A percentile compares a stretch with the other conserved stretches of the same genome.
These are phyloP conservation scores for Schwanniomyces sp. DNA, from an alignment of 805 yeast species.

Conservation along the genomic window DNA sequence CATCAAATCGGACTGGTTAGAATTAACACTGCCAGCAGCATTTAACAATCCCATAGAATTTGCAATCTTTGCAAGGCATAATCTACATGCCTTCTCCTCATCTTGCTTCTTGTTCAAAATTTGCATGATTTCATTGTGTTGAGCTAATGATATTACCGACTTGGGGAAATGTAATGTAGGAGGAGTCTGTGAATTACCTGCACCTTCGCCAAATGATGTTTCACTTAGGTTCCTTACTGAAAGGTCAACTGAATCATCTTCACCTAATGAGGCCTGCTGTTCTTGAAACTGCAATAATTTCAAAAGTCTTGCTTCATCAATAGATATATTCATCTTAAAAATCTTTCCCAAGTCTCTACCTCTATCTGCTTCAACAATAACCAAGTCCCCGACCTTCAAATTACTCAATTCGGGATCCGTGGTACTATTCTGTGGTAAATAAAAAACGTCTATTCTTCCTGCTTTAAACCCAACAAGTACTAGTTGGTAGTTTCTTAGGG, in stretches of 20 bases:
- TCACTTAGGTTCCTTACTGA: conserved; percentile 22
- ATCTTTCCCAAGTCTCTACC: conserved; percentile 77
- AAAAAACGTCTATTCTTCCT: conserved; percentile 77
- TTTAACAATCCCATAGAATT: conserved; percentile 26
- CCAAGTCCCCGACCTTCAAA: conserved; percentile 60
- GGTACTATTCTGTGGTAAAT: conserved; percentile 40
- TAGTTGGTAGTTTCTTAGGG: conserved; percentile 39
- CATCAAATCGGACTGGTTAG: conserved; percentile 21
- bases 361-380: conserved; percentile 81
- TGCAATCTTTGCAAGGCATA: conserved; percentile 59
- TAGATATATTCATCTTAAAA: conserved; percentile 53
- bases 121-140: conserved; percentile 57
- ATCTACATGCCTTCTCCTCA: conserved; percentile 65
- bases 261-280: conserved; percentile 63
- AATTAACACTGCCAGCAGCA: conserved; percentile 3
- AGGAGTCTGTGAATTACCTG: conserved; percentile 25
- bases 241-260: conserved; percentile 22
- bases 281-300: conserved; percentile 68
- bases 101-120: conserved; percentile 59
- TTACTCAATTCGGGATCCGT: conserved; percentile 17
- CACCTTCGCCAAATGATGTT: conserved; percentile 3
- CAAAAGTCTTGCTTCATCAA: conserved; percentile 67
- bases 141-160: conserved; percentile 63
- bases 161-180: conserved; percentile 63
- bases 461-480: conserved; percentile 75